Conservation (phyloP, 805 yeast species). For the Torulaspora delbrueckii region DNA sequence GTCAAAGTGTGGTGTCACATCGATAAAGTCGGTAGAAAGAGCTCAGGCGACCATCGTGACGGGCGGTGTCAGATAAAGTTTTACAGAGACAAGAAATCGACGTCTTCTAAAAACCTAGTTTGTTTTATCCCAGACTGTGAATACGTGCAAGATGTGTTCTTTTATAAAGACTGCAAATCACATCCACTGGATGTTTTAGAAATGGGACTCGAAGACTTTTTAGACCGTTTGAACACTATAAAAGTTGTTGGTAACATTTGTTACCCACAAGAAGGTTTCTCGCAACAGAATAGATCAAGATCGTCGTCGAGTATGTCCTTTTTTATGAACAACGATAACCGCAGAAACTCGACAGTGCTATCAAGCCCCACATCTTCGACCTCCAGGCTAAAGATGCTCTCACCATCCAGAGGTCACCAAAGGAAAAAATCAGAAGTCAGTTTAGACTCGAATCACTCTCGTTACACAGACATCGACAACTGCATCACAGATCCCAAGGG, state of each 20-base stretch:
- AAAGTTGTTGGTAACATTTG: constrained; percentile 25
- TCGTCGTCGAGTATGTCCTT: constrained; percentile 13
- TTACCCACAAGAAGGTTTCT: constrained; percentile 9
- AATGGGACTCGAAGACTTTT: constrained; percentile 3
- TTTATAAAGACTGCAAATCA: constrained; percentile 17
- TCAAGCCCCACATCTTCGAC: constrained; percentile 4
- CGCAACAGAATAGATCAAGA: constrained; percentile 7
- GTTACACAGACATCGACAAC: constrained; percentile 5
- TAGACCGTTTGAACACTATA: constrained; percentile 16
- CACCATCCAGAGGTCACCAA: constrained; percentile 14
- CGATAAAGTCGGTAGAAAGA: constrained; percentile 19
- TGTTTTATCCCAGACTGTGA: constrained; percentile 30
- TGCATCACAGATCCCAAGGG: constrained; percentile 16
- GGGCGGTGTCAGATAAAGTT: constrained; percentile 30
- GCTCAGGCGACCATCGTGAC: constrained; percentile 13
- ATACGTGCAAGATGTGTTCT: constrained; percentile 28
- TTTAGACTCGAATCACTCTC: constrained; percentile 8
- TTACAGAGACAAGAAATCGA: constrained; percentile 27
- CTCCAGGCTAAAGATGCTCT: constrained; percentile 14
- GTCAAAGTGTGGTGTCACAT: constrained; percentile 34
- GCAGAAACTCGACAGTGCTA: constrained; percentile 7
- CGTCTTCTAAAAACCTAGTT: constrained; percentile 24
- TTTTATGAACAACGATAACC: constrained; percentile 3
- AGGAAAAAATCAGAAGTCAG: constrained; percentile 15
- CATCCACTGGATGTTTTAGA: neutral